Evolutionary conservation across 495 filamentous ascomycete genomes (phyloP), one percentile per base, ranked within the genome.

Genomic region (Penicillium riverlandense): DNA sequence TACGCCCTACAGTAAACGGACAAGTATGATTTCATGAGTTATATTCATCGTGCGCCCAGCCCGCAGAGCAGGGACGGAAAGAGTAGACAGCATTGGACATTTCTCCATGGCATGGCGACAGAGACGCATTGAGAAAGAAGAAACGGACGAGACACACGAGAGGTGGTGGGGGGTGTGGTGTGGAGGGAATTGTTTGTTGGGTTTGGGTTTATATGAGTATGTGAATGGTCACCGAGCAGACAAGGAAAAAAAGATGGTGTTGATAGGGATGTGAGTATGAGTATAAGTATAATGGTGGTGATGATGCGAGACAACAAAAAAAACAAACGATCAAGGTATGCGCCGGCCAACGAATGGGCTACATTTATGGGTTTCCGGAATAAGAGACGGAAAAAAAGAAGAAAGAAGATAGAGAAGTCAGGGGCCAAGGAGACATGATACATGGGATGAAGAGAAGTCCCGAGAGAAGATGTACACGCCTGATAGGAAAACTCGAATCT

Each of bases 351-450:
- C 35, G 29, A 38, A 39, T 41, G 41, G 54, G 52, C 54, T 49
- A 51, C 54, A 55, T 55, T 53, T 55, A 27, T 28, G 28, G 35
- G 52, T 53, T 58, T 58, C 54, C 50, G 40, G 42, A 44, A 50
- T 35, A 52, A 40, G 15, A 49, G 45, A 37, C 41, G 33, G 40
- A 35, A 35, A 29, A 22, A 34, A 27, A 43, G 48, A 35, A 40
- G 41, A 40, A 48, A 35, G 41, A 16, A 45, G 43, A 46, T 40
- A 41, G 30, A 41, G 30, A 44, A 50, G 63, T 38, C 45, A 45
- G 57, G 47, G 54, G 55, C 55, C 60, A 63, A 58, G 43, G 50
- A 55, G 38, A 58, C 52, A 58, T 58, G 53, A 59, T 60, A 58
- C 55, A 61, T 50, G 47, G 56, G 51, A 54, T 47, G 28, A 33